Conservation (phyloP, 257 asterid genomes). For the Jacaranda copaia region DNA sequence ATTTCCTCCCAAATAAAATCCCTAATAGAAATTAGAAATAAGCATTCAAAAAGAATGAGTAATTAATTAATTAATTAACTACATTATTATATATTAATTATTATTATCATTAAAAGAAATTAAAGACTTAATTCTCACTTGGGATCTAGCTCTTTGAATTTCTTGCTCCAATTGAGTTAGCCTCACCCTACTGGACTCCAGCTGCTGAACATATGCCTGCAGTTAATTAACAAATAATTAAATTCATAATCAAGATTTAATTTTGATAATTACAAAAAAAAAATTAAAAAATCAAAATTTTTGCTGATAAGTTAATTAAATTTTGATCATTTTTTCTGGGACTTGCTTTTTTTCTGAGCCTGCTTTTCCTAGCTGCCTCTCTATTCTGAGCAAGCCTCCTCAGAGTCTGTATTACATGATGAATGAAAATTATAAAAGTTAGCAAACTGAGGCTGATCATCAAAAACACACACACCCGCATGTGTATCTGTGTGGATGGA, state of each 20-base stretch:
- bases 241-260: slow-evolving; percentile 12
- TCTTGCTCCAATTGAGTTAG: slow-evolving; percentile 87
- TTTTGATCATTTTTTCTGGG: neutral
- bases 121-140: slow-evolving; percentile 45
- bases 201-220: slow-evolving; percentile 97
- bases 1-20: slow-evolving; percentile 67
- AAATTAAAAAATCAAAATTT: neutral
- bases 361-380: slow-evolving; percentile 96
- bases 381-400: slow-evolving; percentile 98
- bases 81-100: neutral
- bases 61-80: neutral
- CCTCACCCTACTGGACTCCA: slow-evolving; percentile 86
- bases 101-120: neutral
- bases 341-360: slow-evolving; percentile 85
- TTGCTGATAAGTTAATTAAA: neutral
- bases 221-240: neutral
- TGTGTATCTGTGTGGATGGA: slow-evolving; percentile 14
- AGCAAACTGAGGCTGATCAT: neutral
- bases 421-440: neutral
- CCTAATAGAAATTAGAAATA: slow-evolving; percentile 50
- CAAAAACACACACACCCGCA: slow-evolving; percentile 32
- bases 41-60: slow-evolving; percentile 6
- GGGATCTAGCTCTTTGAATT: slow-evolving; percentile 80
- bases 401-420: slow-evolving; percentile 54
- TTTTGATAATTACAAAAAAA: neutral